These are phyloP conservation scores for Fusarium subtropicale DNA, from an alignment of 2,329 filamentous ascomycete species.

Conservation along the genomic window DNA sequence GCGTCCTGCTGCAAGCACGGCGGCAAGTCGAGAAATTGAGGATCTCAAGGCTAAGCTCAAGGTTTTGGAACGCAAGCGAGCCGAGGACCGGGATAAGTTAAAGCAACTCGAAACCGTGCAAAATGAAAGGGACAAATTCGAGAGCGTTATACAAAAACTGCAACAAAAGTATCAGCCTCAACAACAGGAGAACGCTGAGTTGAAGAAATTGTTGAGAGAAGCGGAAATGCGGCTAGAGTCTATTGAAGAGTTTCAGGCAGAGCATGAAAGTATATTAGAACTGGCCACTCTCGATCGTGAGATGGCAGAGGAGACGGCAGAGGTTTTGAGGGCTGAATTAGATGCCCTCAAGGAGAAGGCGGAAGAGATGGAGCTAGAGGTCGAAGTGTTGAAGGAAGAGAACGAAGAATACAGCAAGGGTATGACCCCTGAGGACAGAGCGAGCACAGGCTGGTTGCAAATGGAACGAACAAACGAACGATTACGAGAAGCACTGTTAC, in stretches of 20 bases:
- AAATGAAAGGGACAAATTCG: slow-evolving; percentile 80
- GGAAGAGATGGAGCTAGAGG: slow-evolving; percentile 88
- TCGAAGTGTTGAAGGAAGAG: slow-evolving; percentile 88
- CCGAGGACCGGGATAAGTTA: slow-evolving; percentile 86
- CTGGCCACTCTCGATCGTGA: slow-evolving; percentile 90
- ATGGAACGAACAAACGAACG: slow-evolving; percentile 92
- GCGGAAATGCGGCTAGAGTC: slow-evolving; percentile 74
- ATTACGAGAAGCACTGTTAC: slow-evolving; percentile 84
- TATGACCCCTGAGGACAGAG: slow-evolving; percentile 88
- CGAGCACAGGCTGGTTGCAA: slow-evolving; percentile 88
- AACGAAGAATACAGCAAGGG: slow-evolving; percentile 85
- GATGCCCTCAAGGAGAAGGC: slow-evolving; percentile 79
- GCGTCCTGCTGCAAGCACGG: slow-evolving; percentile 58
- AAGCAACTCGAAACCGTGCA: slow-evolving; percentile 82
- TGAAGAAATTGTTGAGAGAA: slow-evolving; percentile 83
- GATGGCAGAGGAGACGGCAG: slow-evolving; percentile 94
- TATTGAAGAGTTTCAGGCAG: slow-evolving; percentile 79
- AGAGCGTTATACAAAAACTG: slow-evolving; percentile 88
- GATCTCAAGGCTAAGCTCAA: slow-evolving; percentile 89
- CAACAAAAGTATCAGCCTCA: slow-evolving; percentile 89
- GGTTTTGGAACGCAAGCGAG: slow-evolving; percentile 86
- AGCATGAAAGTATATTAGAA: slow-evolving; percentile 87
- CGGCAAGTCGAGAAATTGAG: slow-evolving; percentile 77
- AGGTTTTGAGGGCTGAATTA: slow-evolving; percentile 82
- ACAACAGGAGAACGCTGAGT: slow-evolving; percentile 79